Evolutionary conservation across 306 rosid genomes (phyloP), one percentile per base, ranked within the genome.

Genomic region (Lablab purpureus): DNA sequence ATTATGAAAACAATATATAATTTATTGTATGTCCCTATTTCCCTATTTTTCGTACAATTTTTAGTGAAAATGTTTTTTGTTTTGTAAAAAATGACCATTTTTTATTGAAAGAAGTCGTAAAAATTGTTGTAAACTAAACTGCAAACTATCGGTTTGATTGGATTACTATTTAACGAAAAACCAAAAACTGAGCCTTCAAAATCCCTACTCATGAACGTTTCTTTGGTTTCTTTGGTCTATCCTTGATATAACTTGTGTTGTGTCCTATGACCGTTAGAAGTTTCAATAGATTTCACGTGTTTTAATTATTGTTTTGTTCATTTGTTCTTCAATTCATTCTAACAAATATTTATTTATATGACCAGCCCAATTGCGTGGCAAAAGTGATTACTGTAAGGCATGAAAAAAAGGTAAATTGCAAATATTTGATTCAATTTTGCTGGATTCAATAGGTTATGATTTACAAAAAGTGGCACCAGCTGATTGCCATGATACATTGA

Each of bases 361-460:
- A 49, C 28, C 90, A 91, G 96, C 96, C 96, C 43, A 91, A 91
- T 79, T 91, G 93, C 65, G 87, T 79, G 6, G 91, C 96, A 68
- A 87, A 91, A 79, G 93, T 91, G 73, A 87, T 91, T 10, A 78
- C 91, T 46, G 65, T 89, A 23, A 84, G 88, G 85, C 89, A 83
- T 64, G 89, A 86, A 56, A 91, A 91, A 69, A 91, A 91, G 96
- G 93, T 91, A 84, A 73, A 11, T 17, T 71, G 46, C 22, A 13
- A 34, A 15, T 28, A 32, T 23, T 10, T n/a, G 45, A 47, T 71
- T 32, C 51, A 55, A 46, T 73, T 76, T 59, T 47, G n/a, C 51
- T 11, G 52, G n/a, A 43, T 54, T 28, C 3, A 10, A 40, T 12
- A 49, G 7, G 30, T 36, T 27, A n/a, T 50, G 17, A 13, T 43